Evolutionary conservation across 169 alveolate genomes (phyloP).

Genomic region (Eimeria brunetti): DNA sequence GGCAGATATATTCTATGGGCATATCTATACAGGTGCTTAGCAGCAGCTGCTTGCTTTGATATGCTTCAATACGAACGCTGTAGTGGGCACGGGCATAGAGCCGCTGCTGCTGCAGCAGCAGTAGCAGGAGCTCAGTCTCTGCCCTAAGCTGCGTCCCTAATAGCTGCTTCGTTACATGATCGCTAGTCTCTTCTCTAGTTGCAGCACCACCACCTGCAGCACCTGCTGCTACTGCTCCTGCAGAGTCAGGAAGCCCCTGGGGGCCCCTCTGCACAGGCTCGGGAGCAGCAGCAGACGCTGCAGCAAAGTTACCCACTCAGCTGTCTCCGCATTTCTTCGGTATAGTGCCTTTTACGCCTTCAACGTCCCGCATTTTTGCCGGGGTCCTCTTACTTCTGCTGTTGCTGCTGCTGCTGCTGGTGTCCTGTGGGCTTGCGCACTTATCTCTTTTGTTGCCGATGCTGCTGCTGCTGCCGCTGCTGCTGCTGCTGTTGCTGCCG

Average conservation of each 20-base stretch:
- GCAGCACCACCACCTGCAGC: no score
- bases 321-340: neutral
- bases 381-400: neutral
- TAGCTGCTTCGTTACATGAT: no score
- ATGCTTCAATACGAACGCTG: neutral
- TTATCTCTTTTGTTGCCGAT: neutral
- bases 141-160: neutral
- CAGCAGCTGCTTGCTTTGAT: neutral
- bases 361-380: neutral
- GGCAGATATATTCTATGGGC: no score
- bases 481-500: neutral
- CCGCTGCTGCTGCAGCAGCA: neutral
- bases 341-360: neutral
- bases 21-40: neutral
- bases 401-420: constrained; percentile 12
- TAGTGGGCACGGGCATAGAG: constrained; percentile 15
- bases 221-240: neutral
- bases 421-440: neutral
- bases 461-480: neutral
- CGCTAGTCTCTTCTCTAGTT: no score
- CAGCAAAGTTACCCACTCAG: neutral
- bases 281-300: neutral
- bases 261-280: neutral
- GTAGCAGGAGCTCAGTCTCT: neutral
- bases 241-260: neutral